These are phyloP conservation scores for Knoxia roxburghii DNA, from an alignment of 257 asterid genomes.

Conservation along the genomic window DNA sequence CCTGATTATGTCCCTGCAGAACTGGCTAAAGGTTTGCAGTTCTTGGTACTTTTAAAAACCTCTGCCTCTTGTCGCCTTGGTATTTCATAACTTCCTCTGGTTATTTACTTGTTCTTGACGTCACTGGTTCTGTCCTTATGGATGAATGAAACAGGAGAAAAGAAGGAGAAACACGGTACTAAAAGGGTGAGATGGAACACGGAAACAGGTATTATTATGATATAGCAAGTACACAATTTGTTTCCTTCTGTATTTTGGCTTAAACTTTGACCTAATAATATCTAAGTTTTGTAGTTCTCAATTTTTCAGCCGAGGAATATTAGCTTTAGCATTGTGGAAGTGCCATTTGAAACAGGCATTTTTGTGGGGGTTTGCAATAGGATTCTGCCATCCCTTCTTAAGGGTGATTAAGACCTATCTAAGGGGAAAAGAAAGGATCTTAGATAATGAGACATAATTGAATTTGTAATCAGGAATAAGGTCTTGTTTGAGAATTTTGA, in stretches of 20 bases:
- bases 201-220: constrained; percentile 40
- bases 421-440: not conserved
- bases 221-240: not conserved
- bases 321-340: not conserved
- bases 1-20: constrained; percentile 60
- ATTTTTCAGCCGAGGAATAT: not conserved
- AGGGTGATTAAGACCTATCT: not conserved
- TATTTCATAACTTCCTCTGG: not conserved
- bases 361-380: not conserved
- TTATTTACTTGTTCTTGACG: not conserved
- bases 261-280: not conserved
- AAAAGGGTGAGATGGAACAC: constrained; percentile 52
- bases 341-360: not conserved
- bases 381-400: not conserved
- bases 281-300: not conserved
- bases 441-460: not conserved
- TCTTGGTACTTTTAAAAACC: constrained; percentile 5
- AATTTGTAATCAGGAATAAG: too few relatives aligned
- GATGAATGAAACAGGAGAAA: constrained; percentile 33
- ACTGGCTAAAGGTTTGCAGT: constrained; percentile 45
- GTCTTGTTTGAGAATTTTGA: too few relatives aligned
- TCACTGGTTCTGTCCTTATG: constrained; percentile 9
- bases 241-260: constrained; percentile 5
- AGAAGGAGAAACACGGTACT: constrained; percentile 24
- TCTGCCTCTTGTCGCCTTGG: not conserved